These are phyloP conservation scores for Pigoraptor vietnamica DNA, from an alignment of 78 protist genomes.

Conservation along the genomic window DNA sequence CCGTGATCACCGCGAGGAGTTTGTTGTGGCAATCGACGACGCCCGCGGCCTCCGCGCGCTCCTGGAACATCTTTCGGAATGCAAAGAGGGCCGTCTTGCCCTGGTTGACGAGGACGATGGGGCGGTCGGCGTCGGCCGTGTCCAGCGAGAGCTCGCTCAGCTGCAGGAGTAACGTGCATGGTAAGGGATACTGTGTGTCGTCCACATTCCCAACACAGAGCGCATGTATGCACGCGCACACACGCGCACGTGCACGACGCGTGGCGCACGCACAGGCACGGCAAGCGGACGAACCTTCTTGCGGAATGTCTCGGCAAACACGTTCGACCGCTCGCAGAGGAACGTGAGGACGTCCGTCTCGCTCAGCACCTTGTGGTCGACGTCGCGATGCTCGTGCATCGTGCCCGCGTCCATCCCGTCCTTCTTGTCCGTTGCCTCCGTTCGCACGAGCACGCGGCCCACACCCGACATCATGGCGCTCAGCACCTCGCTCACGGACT, in stretches of 20 bases:
- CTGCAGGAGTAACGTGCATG: background rate
- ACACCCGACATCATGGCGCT: background rate
- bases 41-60: background rate
- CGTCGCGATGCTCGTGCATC: background rate
- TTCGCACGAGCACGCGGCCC: background rate
- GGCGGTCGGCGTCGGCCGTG: background rate
- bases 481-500: background rate
- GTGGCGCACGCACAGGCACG: background rate
- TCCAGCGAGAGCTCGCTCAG: background rate
- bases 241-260: background rate
- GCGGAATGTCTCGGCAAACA: background rate
- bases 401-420: background rate
- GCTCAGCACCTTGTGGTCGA: background rate
- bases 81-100: background rate
- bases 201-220: too few relatives aligned
- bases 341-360: background rate
- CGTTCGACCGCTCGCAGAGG: background rate
- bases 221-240: background rate
- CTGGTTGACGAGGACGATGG: background rate
- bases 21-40: background rate
- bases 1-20: background rate
- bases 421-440: background rate
- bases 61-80: background rate
- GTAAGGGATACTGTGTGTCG: too few relatives aligned
- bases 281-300: background rate